Base-by-base conservation (phyloP, 306 rosid species). In the Vigna mungo region DNA sequence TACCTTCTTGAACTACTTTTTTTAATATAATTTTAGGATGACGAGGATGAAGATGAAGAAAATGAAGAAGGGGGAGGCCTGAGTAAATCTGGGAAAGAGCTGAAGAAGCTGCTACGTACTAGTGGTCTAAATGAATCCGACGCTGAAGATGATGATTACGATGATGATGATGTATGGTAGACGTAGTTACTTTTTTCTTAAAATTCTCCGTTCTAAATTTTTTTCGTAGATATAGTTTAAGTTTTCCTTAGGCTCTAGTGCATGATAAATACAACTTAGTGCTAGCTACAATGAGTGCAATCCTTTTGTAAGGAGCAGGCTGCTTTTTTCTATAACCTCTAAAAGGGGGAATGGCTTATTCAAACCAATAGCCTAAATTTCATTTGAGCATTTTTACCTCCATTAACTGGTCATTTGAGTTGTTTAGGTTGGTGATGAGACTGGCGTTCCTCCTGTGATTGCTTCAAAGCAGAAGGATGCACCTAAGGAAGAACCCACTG, bases 81-180 rank as follows among this genome's bases (percentile, higher is more conserved):
- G 69, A 93, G 97, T 85, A 89, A 90, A 86, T 86, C 94, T 36
- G 96, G 97, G 59, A 93, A 93, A 80, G 96, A 90, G 89, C 86
- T 90, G 85, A 89, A 93, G 86, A 89, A 90, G 86, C 73, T 90
- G 74, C 94, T 90, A 66, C 88, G 92, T 34, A 8, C 92, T 78
- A 74, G 86, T 68, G 94, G 92, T 39, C 60, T 90, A 59, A 78
- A 84, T 84, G 96, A 89, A 62, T 90, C 94, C 25, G 96, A 93
- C 75, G 91, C 84, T 14, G 97, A 90, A 21, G 97, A 92, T 0
- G 96, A 92, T 0, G 97, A 92, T 0, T 92, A 89, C 0, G 96
- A 90, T 0, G 92, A 90, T 0, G 92, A 90, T 0, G 91, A 88
- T 36, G 96, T 88, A 83, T 58, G 81, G 37, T 4, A 30, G 34